These are phyloP conservation scores for Ceratocystis harringtonii DNA, from an alignment of 2,329 filamentous ascomycete genomes.

Conservation along the genomic window DNA sequence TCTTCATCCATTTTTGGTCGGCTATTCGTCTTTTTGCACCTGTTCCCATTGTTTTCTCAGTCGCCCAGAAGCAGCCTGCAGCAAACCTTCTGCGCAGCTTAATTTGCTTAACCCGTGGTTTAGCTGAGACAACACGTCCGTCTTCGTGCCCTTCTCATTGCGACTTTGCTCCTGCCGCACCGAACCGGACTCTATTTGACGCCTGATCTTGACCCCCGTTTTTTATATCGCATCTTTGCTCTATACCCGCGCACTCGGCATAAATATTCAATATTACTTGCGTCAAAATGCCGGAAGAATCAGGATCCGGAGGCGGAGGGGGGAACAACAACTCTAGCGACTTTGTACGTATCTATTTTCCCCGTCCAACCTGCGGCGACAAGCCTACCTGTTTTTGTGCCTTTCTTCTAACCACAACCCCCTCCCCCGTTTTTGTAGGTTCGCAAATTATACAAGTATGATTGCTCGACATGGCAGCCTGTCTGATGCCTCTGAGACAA, in stretches of 20 bases:
- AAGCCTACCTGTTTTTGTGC: not conserved
- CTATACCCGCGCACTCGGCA: not conserved
- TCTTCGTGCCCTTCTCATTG: not conserved
- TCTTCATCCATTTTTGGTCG: not conserved
- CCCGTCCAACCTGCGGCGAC: not conserved
- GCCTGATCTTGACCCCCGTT: not conserved
- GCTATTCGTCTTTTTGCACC: not conserved
- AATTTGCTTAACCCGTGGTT: not conserved
- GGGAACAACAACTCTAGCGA: conserved; percentile 85
- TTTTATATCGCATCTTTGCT: not conserved
- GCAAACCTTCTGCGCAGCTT: not conserved
- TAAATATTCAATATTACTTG: not conserved
- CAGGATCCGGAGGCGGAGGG: conserved; percentile 24
- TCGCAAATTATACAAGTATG: conserved; percentile 93
- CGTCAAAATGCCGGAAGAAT: conserved; percentile 11
- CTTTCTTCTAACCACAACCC: conserved; percentile 12
- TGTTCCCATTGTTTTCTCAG: not conserved
- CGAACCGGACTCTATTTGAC: too few relatives aligned
- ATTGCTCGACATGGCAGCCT: conserved; percentile 23
- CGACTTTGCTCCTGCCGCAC: too few relatives aligned
- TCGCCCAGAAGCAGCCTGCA: not conserved
- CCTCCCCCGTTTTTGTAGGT: conserved; percentile 41
- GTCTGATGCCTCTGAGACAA: conserved; percentile 8
- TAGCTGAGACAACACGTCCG: not conserved
- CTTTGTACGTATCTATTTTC: conserved; percentile 53